These are phyloP conservation scores for Phytophthora tubulina DNA, from an alignment of 352 stramenopile genomes.

Conservation along the genomic window DNA sequence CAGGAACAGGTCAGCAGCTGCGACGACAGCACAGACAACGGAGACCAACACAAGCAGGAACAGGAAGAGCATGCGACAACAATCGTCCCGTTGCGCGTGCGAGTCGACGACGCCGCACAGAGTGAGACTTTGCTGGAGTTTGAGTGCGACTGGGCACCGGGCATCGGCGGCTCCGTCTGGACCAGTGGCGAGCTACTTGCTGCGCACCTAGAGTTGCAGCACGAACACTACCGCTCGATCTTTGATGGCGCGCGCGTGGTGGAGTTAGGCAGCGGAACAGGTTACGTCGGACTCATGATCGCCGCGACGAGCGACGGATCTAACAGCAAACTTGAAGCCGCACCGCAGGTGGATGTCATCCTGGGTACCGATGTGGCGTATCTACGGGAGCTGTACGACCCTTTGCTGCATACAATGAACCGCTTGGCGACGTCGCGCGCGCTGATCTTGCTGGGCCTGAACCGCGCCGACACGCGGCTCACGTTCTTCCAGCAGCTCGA, in stretches of 20 bases:
- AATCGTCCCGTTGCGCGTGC: slow-evolving; percentile 62
- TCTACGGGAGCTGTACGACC: slow-evolving; percentile 76
- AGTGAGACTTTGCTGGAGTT: slow-evolving; percentile 58
- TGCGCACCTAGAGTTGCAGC: slow-evolving; percentile 66
- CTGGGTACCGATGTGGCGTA: slow-evolving; percentile 87
- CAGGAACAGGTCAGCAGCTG: slow-evolving; percentile 19
- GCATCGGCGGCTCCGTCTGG: slow-evolving; percentile 87
- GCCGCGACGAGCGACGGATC: slow-evolving; percentile 11
- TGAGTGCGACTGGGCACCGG: slow-evolving; percentile 81
- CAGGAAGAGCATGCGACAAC: slow-evolving; percentile 27
- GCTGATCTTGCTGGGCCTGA: slow-evolving; percentile 78
- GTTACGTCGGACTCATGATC: slow-evolving; percentile 75
- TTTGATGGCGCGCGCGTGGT: slow-evolving; percentile 74
- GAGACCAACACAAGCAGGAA: slow-evolving; percentile 19
- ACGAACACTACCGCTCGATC: slow-evolving; percentile 51
- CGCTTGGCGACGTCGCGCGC: slow-evolving; percentile 51
- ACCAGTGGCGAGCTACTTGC: slow-evolving; percentile 82
- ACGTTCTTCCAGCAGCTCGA: slow-evolving; percentile 79
- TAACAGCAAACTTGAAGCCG: slow-evolving; percentile 11
- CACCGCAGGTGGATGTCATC: slow-evolving; percentile 69
- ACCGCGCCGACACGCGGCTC: slow-evolving; percentile 71
- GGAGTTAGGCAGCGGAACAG: slow-evolving; percentile 83
- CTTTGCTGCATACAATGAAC: slow-evolving; percentile 71
- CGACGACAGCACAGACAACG: slow-evolving; percentile 9
- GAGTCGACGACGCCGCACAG: slow-evolving; percentile 42